phyloP scores from a whole-genome alignment of 2,329 filamentous ascomycete genomes.

The Apiospora phragmitis region DNA sequence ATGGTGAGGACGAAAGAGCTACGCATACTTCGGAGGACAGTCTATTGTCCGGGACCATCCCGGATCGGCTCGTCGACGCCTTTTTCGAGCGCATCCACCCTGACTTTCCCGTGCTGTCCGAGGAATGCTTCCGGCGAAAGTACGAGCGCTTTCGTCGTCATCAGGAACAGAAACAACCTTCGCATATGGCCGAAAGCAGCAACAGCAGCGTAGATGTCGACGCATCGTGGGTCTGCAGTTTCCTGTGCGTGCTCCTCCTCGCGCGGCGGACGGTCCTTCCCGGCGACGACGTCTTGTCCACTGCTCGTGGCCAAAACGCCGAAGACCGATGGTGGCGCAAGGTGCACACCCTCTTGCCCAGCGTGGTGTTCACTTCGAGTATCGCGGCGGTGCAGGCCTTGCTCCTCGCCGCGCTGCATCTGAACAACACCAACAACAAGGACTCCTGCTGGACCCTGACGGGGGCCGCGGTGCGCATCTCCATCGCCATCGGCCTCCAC shows the following conservation, averaged over 20 bases:
- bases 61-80: conserved; percentile 37
- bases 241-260: conserved; percentile 42
- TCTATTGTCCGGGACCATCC: conserved; percentile 23
- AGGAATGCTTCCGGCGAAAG: conserved; percentile 41
- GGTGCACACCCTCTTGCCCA: conserved; percentile 39
- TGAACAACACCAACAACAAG: conserved; percentile 45
- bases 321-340: conserved; percentile 41
- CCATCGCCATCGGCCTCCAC: conserved; percentile 44
- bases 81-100: conserved; percentile 43
- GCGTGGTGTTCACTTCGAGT: conserved; percentile 43
- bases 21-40: neutral
- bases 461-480: conserved; percentile 42
- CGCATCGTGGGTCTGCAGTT: conserved; percentile 40
- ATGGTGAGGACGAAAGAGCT: neutral
- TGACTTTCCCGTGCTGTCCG: conserved; percentile 44
- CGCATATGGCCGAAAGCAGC: conserved; percentile 22
- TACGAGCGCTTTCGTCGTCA: conserved; percentile 43
- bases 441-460: conserved; percentile 43
- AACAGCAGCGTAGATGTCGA: conserved; percentile 32
- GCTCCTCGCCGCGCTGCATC: conserved; percentile 41
- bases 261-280: conserved; percentile 32
- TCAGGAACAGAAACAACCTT: conserved; percentile 37
- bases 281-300: conserved; percentile 26
- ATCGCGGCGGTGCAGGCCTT: conserved; percentile 41
- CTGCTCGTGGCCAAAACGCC: conserved; percentile 29